Conservation (phyloP, 2,329 filamentous ascomycete genomes). For the Colletotrichum sp. region DNA sequence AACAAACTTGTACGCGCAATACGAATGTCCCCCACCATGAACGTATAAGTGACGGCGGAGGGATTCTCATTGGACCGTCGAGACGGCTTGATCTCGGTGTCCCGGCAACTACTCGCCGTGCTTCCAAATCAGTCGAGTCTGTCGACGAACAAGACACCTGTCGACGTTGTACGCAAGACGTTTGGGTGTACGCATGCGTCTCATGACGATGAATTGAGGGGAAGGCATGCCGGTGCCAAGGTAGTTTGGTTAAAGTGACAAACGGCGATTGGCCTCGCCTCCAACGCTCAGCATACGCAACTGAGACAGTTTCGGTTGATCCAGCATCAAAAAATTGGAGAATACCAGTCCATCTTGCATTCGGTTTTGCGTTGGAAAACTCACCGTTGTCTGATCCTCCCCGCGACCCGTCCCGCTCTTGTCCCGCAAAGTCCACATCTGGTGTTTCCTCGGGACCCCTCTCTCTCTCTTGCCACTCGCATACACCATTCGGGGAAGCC, state of each 20-base stretch:
- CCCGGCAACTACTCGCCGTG: background rate
- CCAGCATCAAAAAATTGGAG: background rate
- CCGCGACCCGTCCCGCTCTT: background rate
- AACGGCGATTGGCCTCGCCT: background rate
- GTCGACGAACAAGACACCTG: background rate
- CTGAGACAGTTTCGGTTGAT: background rate
- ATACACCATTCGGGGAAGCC: background rate
- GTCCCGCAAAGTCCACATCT: background rate
- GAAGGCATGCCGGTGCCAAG: slow-evolving; percentile 13
- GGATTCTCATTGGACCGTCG: background rate
- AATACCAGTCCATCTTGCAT: background rate
- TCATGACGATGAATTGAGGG: background rate
- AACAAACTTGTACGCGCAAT: background rate
- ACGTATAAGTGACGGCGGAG: background rate
- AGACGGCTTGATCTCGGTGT: background rate
- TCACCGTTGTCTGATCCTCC: background rate
- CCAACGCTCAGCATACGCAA: background rate
- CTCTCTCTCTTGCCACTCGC: background rate
- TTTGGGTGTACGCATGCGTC: background rate
- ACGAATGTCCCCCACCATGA: background rate
- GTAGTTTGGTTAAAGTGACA: slow-evolving; percentile 32
- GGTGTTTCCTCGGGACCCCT: background rate
- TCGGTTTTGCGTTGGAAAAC: background rate
- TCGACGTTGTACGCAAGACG: background rate
- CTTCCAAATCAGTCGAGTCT: background rate